Conservation (phyloP, 1,284 basidiomycete genomes). For the Baeospora myosura region DNA sequence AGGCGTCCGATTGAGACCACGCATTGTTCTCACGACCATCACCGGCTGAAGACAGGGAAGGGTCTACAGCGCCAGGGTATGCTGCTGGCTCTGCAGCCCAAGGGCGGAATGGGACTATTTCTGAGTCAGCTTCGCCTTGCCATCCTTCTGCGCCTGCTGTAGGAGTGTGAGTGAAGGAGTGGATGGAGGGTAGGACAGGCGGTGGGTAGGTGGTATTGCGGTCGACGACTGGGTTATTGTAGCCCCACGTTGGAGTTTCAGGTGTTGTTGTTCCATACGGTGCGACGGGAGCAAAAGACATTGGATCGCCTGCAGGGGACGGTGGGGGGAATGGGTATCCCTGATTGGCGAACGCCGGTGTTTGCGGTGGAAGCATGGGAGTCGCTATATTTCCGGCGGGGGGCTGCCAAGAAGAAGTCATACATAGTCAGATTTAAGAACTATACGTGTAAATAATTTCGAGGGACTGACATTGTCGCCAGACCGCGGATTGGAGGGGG, state of each 20-base stretch:
- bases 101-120: slow-evolving; percentile 12
- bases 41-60: too few species aligned
- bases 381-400: slow-evolving; percentile 22
- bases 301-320: slow-evolving; percentile 13
- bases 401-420: slow-evolving; percentile 6
- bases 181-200: slow-evolving; percentile 42
- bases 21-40: not conserved
- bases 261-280: slow-evolving; percentile 10
- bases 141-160: too few species aligned
- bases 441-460: too few species aligned
- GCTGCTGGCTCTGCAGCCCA: slow-evolving; percentile 10
- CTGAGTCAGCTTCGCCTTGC: slow-evolving; percentile 21
- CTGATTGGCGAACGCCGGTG: slow-evolving; percentile 32
- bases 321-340: slow-evolving; percentile 33
- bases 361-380: slow-evolving; percentile 30
- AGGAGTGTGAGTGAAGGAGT: too few species aligned
- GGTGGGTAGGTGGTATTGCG: slow-evolving; percentile 44
- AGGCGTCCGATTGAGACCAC: slow-evolving; percentile 1
- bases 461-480: slow-evolving; percentile 31
- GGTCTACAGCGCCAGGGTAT: too few species aligned
- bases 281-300: slow-evolving; percentile 6
- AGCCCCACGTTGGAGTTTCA: slow-evolving; percentile 41
- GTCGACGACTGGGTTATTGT: slow-evolving; percentile 38
- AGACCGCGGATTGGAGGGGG: slow-evolving; percentile 30
- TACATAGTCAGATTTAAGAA: too few species aligned